Evolutionary conservation across 495 filamentous ascomycete species (phyloP), one percentile per base, ranked within the genome.

Genomic region (Xylaria sp.): DNA sequence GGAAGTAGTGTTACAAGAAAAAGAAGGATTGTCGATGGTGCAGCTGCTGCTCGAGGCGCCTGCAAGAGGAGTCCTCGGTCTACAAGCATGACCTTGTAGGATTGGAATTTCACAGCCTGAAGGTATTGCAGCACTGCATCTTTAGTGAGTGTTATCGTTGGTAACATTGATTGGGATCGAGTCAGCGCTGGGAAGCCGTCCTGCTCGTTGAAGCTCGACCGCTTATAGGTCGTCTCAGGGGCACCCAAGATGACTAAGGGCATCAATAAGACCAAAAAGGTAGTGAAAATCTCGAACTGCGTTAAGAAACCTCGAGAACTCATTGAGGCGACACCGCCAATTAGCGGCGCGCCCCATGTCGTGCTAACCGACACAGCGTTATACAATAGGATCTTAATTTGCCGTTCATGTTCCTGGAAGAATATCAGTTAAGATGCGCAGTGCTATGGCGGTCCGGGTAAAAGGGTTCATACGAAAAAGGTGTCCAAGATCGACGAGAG

Each of bases 181-280:
- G 69, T 67, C 5, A 81, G 78, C 0, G 73, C 75, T 8, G 83
- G 77, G 41, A 48, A 68, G 15, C 21, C 5, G 0, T 77, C 76
- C 29, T 75, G 74, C 14, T 71, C 73, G 15, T 77, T 59, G n/a
- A 76, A 70, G 37, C 73, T 65, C 59, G 62, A 76, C 2, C 85
- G 82, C 68, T 83, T 74, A 67, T 85, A 88, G 0, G 79, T 72
- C 5, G 85, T 87, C 73, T 88, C 86, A n/a, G 86, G 86, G 0
- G 75, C 74, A n/a, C 77, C 80, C 21, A 87, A 73, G n/a, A 80
- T 68, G 35, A 86, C 64, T 24, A 85, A 76, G 1, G 85, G 74
- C 8, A 87, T 77, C 6, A 84, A 79, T 31, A 86, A 52, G 11
- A 80, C 77, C 64, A 85, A 77, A 63, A 87, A 82, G 59, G 78